Evolutionary conservation across 2,329 filamentous ascomycete species (phyloP), one percentile per base, ranked within the genome.

Genomic region (Nigrospora sphaerica): DNA sequence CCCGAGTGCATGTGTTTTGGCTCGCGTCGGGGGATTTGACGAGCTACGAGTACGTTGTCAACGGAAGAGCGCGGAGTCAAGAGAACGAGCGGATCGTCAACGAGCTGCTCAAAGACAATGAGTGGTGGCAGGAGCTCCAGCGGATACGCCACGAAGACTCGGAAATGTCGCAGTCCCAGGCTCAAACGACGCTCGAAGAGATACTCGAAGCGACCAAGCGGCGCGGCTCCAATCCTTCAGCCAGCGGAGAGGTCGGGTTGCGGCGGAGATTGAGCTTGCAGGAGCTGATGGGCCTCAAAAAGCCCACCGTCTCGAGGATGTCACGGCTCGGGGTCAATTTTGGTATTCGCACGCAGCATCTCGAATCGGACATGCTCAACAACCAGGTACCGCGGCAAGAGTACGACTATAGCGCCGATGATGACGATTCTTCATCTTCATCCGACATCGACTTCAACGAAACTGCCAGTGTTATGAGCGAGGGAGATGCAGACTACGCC

Each of bases 51-150:
- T 72, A 81, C 28, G 87, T 95, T 46, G 78, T 95, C 42, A 89
- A 93, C 53, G 89, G 87, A 1, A 72, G 75, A 18, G 67, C 69
- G 17, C 65, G 74, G 12, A 73, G 75, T 42, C 69, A 74, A 5
- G 76, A 83, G 42, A 73, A 74, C 4, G 73, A 81, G 38, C 70
- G 75, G 14, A 68, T 80, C 11, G 81, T 93, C 13, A 75, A 88
- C 49, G 74, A 80, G 18, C 75, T 81, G 5, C 66, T 95, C 13
- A 77, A 77, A 52, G 78, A 82, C 11, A 85, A 93, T 56, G 79
- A 84, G 32, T 95, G 89, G 89, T 95, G 89, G 89, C 75, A 83
- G 42, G 84, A 91, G 37, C 69, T 93, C 4, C 81, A 85, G 54
- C 72, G 67, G 38, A 63, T 77, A 12, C 69, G 78, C 28, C 72